Percentiles rank a stretch among this genome's conserved stretches.
Conservation (phyloP, 257 asterid species). For the Jasminum sambac region DNA sequence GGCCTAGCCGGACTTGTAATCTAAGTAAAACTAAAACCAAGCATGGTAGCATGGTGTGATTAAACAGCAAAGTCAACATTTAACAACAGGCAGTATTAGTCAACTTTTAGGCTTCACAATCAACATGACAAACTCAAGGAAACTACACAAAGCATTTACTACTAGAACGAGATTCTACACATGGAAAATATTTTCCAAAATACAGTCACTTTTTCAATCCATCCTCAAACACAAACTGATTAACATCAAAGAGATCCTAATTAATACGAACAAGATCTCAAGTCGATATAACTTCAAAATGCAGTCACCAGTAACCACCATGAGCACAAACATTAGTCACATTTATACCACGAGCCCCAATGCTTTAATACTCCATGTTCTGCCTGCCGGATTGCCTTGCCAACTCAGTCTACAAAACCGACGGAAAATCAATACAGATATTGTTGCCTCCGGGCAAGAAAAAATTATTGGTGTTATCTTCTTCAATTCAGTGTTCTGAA, state of each 20-base stretch:
- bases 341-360: neutral
- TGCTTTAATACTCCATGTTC: conserved; percentile 33
- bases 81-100: too few species aligned
- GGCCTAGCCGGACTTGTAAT: too few species aligned
- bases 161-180: neutral
- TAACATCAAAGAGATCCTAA: neutral
- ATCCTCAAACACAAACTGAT: neutral
- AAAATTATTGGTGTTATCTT: neutral
- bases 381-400: conserved; percentile 34
- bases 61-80: too few species aligned
- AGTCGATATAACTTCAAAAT: neutral
- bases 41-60: too few species aligned
- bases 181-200: neutral
- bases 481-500: neutral
- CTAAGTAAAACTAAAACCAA: too few species aligned
- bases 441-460: neutral
- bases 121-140: too few species aligned
- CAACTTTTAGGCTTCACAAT: too few species aligned
- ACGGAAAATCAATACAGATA: neutral
- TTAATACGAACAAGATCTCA: neutral
- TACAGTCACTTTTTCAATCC: neutral
- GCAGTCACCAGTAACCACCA: neutral
- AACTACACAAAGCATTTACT: neutral
- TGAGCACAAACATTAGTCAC: neutral
- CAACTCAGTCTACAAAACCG: conserved; percentile 41